phyloP scores from a whole-genome alignment of 2,329 filamentous ascomycete genomes.

The Hymenoscyphus scutula region DNA sequence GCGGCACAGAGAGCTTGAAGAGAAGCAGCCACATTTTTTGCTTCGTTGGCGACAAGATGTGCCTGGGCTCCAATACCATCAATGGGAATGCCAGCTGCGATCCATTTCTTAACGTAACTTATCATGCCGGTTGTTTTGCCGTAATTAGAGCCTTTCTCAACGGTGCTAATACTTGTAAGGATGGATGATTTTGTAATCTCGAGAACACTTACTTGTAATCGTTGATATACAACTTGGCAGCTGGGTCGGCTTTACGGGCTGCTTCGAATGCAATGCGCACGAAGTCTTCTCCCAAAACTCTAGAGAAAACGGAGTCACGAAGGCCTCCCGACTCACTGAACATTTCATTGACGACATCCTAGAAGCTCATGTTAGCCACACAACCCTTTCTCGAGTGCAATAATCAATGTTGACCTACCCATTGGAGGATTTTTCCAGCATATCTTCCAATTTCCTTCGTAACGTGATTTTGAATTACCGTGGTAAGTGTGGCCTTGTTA shows the following conservation, averaged over 20 bases:
- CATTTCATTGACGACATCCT: slow-evolving; percentile 63
- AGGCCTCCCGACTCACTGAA: slow-evolving; percentile 47
- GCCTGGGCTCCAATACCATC: slow-evolving; percentile 49
- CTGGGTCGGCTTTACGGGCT: slow-evolving; percentile 62
- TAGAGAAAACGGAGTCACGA: slow-evolving; percentile 61
- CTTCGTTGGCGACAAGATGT: slow-evolving; percentile 17
- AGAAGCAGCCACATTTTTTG: slow-evolving; percentile 25
- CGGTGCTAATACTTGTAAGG: slow-evolving; percentile 33
- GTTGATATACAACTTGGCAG: slow-evolving; percentile 70
- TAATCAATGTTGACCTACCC: slow-evolving; percentile 31
- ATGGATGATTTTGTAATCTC: background rate
- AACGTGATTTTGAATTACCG: slow-evolving; percentile 58
- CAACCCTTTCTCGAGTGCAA: background rate
- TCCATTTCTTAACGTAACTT: slow-evolving; percentile 58
- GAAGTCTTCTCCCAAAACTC: slow-evolving; percentile 66
- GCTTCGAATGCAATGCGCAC: slow-evolving; percentile 67
- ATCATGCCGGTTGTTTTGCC: slow-evolving; percentile 56
- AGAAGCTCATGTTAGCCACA: background rate
- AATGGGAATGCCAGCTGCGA: slow-evolving; percentile 58
- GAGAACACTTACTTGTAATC: slow-evolving; percentile 51
- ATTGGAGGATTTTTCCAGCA: slow-evolving; percentile 60
- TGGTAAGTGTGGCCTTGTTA: slow-evolving; percentile 50
- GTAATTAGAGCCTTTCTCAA: slow-evolving; percentile 41
- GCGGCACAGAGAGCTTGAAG: slow-evolving; percentile 52
- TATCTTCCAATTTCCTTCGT: slow-evolving; percentile 54